Evolutionary conservation across 805 yeast species (phyloP).

Genomic region (Zygoascus tannicola): DNA sequence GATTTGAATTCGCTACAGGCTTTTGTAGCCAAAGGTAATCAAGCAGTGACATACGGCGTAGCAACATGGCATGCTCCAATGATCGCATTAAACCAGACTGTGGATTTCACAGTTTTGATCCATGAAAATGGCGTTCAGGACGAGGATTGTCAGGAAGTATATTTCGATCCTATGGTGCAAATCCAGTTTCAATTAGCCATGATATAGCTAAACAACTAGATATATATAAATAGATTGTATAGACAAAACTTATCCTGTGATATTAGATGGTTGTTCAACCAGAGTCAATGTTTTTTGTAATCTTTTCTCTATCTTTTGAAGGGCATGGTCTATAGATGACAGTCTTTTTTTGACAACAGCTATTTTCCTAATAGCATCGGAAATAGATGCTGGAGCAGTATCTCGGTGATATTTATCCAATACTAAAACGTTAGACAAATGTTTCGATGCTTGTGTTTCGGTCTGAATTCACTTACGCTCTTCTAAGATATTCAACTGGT

Average conservation of each 20-base stretch:
- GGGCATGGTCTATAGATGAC: background rate
- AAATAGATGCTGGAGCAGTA: background rate
- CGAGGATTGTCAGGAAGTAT: conserved; percentile 77
- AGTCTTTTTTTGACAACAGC: background rate
- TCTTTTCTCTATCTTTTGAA: background rate
- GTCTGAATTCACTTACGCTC: conserved; percentile 17
- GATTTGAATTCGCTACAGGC: conserved; percentile 54
- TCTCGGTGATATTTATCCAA: background rate
- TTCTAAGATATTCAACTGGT: conserved; percentile 15
- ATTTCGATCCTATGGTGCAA: conserved; percentile 30
- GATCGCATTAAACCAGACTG: conserved; percentile 62
- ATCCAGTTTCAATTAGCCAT: too few relatives aligned
- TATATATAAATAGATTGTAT: too few relatives aligned
- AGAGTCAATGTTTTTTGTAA: background rate
- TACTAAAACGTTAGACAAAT: too few relatives aligned
- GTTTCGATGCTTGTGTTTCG: too few relatives aligned
- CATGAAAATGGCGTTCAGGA: conserved; percentile 72
- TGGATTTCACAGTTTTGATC: conserved; percentile 83
- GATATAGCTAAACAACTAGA: too few relatives aligned
- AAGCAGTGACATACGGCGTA: conserved; percentile 79
- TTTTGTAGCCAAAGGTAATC: conserved; percentile 70
- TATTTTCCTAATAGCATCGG: background rate
- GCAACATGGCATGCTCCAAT: conserved; percentile 96
- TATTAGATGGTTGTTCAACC: too few relatives aligned
- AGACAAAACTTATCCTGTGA: too few relatives aligned